Conservation (phyloP, 2,329 filamentous ascomycete species). For the Septoria linicola region DNA sequence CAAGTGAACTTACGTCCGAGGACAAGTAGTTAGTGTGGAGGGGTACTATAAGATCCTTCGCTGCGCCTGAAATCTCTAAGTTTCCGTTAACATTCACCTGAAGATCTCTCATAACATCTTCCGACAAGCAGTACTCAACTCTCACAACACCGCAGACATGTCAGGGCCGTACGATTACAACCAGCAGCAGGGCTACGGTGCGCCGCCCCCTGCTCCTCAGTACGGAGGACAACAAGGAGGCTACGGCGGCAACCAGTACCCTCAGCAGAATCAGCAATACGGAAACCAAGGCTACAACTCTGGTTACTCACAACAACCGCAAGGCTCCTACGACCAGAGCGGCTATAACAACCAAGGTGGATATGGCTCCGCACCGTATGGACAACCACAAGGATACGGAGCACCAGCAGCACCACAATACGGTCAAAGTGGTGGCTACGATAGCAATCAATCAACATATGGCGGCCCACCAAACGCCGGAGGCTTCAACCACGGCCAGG, state of each 20-base stretch:
- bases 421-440: constrained; percentile 26
- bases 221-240: constrained; percentile 32
- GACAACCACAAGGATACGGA: constrained; percentile 29
- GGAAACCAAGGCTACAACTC: constrained; percentile 14
- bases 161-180: constrained; percentile 57
- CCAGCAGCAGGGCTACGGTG: constrained; percentile 23
- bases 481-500: constrained; percentile 31
- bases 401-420: constrained; percentile 23
- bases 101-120: background rate
- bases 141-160: constrained; percentile 39
- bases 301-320: constrained; percentile 15
- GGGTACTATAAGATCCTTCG: constrained; percentile 14
- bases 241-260: constrained; percentile 31
- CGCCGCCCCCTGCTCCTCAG: constrained; percentile 5
- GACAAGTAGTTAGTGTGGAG: constrained; percentile 13
- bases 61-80: background rate
- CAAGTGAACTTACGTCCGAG: constrained; percentile 1
- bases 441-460: constrained; percentile 17
- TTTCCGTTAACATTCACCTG: background rate
- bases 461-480: constrained; percentile 31
- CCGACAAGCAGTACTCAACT: background rate
- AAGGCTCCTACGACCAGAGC: constrained; percentile 24
- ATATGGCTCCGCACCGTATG: constrained; percentile 27
- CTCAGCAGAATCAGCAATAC: constrained; percentile 27
- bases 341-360: constrained; percentile 26